Percentiles rank a stretch among this genome's conserved stretches.
Evolutionary conservation across 371 early-diverging fungal genomes (phyloP).

Genomic region (Parasitella parasitica): DNA sequence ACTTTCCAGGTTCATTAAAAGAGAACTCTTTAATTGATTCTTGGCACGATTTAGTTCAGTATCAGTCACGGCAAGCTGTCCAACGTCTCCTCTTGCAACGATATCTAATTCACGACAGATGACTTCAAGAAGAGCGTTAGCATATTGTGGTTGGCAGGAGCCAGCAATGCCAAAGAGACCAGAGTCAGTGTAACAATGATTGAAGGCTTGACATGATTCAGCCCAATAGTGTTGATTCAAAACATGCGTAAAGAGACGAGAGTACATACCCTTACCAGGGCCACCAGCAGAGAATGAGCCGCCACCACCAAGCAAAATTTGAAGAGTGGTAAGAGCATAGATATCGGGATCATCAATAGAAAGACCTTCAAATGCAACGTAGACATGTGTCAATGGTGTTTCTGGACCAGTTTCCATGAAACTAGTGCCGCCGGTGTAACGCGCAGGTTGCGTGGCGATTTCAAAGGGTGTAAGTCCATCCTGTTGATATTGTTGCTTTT

Average conservation of each 20-base stretch:
- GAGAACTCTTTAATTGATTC: conserved; percentile 89
- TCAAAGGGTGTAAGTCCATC: conserved; percentile 21
- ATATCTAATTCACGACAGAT: conserved; percentile 80
- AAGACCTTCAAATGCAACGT: conserved; percentile 87
- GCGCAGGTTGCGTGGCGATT: conserved; percentile 51
- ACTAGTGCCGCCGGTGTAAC: conserved; percentile 83
- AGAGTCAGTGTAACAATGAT: conserved; percentile 87
- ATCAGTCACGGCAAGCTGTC: conserved; percentile 41
- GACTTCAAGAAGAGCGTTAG: conserved; percentile 72
- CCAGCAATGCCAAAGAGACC: conserved; percentile 94
- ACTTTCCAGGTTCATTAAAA: conserved; percentile 93
- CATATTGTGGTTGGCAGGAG: conserved; percentile 75
- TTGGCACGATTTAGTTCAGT: conserved; percentile 86
- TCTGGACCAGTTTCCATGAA: conserved; percentile 68
- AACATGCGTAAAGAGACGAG: conserved; percentile 92
- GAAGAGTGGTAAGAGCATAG: conserved; percentile 88
- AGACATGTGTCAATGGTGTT: conserved; percentile 79
- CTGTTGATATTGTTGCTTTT: background rate
- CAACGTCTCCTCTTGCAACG: conserved; percentile 57
- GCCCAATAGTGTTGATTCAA: conserved; percentile 94
- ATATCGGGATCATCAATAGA: conserved; percentile 83
- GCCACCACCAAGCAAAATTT: conserved; percentile 93
- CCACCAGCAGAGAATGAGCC: conserved; percentile 97
- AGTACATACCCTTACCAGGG: conserved; percentile 99
- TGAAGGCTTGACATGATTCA: conserved; percentile 90